Percentiles rank a stretch among this genome's conserved stretches.
phyloP scores from a whole-genome alignment of 805 yeast species.

The Novakomyces olei region DNA sequence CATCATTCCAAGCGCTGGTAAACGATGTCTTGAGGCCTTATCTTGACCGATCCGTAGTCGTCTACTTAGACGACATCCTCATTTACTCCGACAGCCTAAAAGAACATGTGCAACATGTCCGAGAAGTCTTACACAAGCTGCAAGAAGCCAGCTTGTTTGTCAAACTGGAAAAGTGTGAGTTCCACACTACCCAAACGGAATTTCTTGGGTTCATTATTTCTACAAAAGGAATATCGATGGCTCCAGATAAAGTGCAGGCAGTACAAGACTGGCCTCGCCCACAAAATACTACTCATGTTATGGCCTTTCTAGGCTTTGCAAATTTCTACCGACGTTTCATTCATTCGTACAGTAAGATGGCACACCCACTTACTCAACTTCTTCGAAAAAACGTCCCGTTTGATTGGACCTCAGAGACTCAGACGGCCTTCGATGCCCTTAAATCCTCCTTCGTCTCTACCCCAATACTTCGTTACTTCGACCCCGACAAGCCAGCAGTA shows the following conservation, averaged over 20 bases:
- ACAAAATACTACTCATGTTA: constrained; percentile 2
- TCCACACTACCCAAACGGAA: background rate
- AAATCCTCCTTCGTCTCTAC: background rate
- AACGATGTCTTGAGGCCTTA: constrained; percentile 5
- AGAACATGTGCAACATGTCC: constrained; percentile 7
- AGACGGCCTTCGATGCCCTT: background rate
- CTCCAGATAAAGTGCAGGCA: background rate
- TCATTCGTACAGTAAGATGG: background rate
- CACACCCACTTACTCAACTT: background rate
- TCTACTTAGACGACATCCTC: constrained; percentile 12
- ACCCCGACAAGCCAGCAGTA: background rate
- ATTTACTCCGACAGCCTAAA: constrained; percentile 6
- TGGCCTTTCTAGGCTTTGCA: constrained; percentile 3
- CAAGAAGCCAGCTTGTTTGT: background rate
- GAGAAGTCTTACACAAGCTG: constrained; percentile 1
- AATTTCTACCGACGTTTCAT: constrained; percentile 1
- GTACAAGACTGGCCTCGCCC: background rate
- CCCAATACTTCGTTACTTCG: background rate
- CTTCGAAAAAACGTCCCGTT: background rate
- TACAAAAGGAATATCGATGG: background rate
- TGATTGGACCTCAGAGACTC: constrained; percentile 1
- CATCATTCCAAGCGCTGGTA: constrained; percentile 11
- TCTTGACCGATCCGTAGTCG: constrained; percentile 6
- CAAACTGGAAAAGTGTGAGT: constrained; percentile 5
- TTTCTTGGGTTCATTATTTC: constrained; percentile 4